Conservation (phyloP, 192 early-diverging fungal genomes). For the Entomortierella parvispora region DNA sequence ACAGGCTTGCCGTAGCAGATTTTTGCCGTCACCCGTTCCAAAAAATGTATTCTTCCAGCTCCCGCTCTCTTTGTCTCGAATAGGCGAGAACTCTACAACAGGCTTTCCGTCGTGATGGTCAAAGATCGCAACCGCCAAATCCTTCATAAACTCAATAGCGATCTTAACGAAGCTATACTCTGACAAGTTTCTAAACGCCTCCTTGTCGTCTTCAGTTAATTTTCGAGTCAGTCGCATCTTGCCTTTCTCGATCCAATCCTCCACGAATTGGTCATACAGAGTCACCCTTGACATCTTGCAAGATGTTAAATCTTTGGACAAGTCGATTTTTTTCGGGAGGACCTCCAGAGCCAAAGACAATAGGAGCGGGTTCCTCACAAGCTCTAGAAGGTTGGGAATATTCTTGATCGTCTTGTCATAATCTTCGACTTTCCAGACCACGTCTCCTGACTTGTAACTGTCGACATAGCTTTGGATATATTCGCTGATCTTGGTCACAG, state of each 20-base stretch:
- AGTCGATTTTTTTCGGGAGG: background rate
- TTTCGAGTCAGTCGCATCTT: background rate
- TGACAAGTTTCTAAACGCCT: background rate
- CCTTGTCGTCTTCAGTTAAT: background rate
- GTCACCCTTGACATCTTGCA: background rate
- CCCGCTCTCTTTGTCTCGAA: background rate
- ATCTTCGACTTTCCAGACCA: background rate
- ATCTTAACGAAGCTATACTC: background rate
- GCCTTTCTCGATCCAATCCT: conserved; percentile 1
- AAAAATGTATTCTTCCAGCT: conserved; percentile 8
- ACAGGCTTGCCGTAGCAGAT: background rate
- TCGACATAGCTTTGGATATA: background rate
- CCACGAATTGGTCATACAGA: conserved; percentile 4
- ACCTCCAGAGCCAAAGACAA: background rate
- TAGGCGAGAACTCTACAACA: background rate
- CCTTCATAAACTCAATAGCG: background rate
- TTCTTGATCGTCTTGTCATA: background rate
- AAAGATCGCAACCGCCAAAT: background rate
- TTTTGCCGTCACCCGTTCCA: background rate
- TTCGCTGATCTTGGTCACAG: background rate
- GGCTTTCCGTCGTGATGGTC: background rate
- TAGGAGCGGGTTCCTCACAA: conserved; percentile 12
- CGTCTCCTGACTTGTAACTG: background rate
- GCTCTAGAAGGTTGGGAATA: conserved; percentile 6
- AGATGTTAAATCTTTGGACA: background rate